Conservation (phyloP, 2,329 filamentous ascomycete genomes). For the Fusarium buharicum region DNA sequence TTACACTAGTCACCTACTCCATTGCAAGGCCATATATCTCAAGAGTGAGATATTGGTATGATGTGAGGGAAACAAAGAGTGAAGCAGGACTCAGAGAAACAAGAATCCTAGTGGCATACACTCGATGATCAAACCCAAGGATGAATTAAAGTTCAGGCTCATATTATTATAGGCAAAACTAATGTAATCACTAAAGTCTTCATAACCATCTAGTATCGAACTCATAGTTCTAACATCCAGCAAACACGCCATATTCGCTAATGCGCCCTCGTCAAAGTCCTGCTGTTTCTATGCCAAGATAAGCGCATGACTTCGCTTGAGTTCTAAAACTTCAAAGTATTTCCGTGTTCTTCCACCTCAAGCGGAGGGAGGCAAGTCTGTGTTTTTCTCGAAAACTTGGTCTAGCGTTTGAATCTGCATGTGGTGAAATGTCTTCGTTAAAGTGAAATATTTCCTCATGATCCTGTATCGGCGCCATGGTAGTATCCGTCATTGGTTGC, state of each 20-base stretch:
- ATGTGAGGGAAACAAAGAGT: too few relatives aligned
- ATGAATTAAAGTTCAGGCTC: background rate
- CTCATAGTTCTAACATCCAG: slow-evolving; percentile 17
- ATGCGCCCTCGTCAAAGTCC: slow-evolving; percentile 7
- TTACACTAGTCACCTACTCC: too few relatives aligned
- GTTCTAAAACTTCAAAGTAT: background rate
- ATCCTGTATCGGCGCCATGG: background rate
- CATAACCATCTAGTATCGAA: slow-evolving; percentile 27
- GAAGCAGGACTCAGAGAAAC: too few relatives aligned
- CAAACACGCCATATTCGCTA: slow-evolving; percentile 12
- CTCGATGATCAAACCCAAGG: background rate
- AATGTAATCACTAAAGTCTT: slow-evolving; percentile 14
- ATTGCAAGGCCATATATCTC: too few relatives aligned
- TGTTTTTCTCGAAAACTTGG: background rate
- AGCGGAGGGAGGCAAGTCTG: background rate
- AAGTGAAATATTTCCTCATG: background rate
- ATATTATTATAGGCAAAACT: slow-evolving; percentile 8
- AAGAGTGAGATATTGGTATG: too few relatives aligned
- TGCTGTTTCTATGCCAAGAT: background rate
- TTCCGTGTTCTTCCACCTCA: background rate
- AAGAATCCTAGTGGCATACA: too few relatives aligned
- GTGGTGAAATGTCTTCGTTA: background rate
- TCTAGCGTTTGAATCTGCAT: background rate
- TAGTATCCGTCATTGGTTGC: background rate
- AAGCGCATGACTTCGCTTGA: background rate